Evolutionary conservation across 2,329 filamentous ascomycete genomes (phyloP), one percentile per base, ranked within the genome.

Genomic region (Penicillium frequentans): DNA sequence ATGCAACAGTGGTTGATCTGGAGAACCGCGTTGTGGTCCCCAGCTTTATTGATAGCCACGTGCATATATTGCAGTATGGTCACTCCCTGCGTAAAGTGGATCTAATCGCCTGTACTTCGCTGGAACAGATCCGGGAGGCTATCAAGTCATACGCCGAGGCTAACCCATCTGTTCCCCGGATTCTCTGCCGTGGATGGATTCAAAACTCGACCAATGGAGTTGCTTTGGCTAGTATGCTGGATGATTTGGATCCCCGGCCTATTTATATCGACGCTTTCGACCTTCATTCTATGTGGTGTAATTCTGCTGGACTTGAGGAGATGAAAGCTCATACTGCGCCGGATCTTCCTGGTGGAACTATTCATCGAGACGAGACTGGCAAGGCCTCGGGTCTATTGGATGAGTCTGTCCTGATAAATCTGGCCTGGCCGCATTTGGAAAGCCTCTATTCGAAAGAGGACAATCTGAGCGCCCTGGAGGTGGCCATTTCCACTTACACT

Each of bases 261-360:
- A 80, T 82, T 39, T 81, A 75, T 58, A 77, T 82, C 51, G 76
- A 81, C 39, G 70, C 79, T 0, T 79, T 79, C 46, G 79, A 82
- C 54, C 66, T 82, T n/a, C 80, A 82, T 62, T 82, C 79, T 0
- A 75, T 75, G 29, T 82, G 80, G 80, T 81, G 79, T 59, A 82
- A 78, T 58, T 76, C 72, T 21, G 73, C 78, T 3, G 80, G 79
- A 1, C 63, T 82, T 21, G 59, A 73, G 35, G 80, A 81, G 62
- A 73, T 82, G 67, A 71, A 71, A 1, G 70, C 77, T 1, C 65
- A 77, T 35, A 66, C 73, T 3, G 71, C 77, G 64, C 64, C 74
- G 3, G 73, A 79, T 56, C 75, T 78, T 0, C 73, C 76, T 0
- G 80, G 80, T 9, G 80, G 80, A 4, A 75, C 66, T 3, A 81